phyloP scores from a whole-genome alignment of 2,329 filamentous ascomycete genomes.

The Davidsoniella virescens region DNA sequence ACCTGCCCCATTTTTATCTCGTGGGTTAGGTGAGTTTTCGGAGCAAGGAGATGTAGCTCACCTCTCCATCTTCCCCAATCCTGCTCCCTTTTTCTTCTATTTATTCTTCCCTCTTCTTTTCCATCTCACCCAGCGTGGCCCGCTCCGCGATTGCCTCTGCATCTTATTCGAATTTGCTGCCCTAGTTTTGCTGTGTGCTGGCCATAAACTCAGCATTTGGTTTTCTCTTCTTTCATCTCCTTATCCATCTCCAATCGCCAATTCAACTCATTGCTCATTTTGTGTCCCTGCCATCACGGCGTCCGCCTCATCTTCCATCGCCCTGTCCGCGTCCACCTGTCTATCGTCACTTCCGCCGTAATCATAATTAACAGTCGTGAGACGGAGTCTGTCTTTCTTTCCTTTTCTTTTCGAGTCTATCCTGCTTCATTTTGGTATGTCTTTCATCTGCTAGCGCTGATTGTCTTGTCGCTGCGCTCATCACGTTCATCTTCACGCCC shows the following conservation, averaged over 20 bases:
- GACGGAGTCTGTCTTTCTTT: neutral
- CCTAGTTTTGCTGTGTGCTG: neutral
- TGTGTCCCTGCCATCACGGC: no score
- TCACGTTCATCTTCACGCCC: no score
- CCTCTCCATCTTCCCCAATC: constrained; percentile 15
- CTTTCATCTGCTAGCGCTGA: no score
- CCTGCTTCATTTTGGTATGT: no score
- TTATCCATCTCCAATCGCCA: constrained; percentile 5
- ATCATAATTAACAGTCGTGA: no score
- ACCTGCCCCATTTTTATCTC: constrained; percentile 14
- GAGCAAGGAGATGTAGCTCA: constrained; percentile 14
- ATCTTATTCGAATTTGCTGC: neutral
- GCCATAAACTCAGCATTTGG: constrained; percentile 9
- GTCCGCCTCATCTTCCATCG: no score
- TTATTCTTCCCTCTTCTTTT: constrained; percentile 14
- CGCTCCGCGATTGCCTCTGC: constrained; percentile 9
- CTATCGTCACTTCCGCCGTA: no score
- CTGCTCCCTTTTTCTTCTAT: constrained; percentile 15
- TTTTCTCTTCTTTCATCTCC: constrained; percentile 8
- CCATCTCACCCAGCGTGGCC: constrained; percentile 7
- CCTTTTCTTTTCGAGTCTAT: neutral
- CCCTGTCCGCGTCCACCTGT: no score
- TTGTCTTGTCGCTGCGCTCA: no score
- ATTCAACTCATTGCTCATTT: no score
- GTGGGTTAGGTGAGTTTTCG: constrained; percentile 15